Evolutionary conservation across 768 basidiomycete species (phyloP).

Genomic region (Kwoniella sp.): DNA sequence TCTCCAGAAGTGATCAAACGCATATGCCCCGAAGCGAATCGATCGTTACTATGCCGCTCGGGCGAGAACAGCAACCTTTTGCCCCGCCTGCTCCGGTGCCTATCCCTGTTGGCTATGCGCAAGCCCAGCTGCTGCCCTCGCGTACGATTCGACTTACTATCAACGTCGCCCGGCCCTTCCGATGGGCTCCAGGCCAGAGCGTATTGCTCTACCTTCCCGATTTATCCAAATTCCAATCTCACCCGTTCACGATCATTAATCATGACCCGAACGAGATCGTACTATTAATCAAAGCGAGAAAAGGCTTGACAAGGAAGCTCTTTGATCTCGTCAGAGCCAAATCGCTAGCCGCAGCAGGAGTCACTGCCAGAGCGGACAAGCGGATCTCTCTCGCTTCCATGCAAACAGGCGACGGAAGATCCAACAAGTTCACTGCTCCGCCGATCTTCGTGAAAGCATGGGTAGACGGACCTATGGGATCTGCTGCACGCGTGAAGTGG

Average conservation of each 20-base stretch:
- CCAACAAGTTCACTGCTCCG: constrained; percentile 14
- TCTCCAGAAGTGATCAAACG: background rate
- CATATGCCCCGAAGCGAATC: constrained; percentile 9
- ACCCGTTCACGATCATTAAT: constrained; percentile 74
- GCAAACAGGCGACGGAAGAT: constrained; percentile 6
- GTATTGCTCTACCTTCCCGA: constrained; percentile 70
- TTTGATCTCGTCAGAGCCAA: constrained; percentile 63
- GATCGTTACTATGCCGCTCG: constrained; percentile 8
- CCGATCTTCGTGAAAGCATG: constrained; percentile 62
- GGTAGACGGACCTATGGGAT: constrained; percentile 73
- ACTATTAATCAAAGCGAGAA: constrained; percentile 69
- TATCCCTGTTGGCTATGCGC: constrained; percentile 70
- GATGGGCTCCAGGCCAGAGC: constrained; percentile 80
- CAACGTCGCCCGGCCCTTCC: constrained; percentile 62
- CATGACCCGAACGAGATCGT: constrained; percentile 64
- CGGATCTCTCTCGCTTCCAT: constrained; percentile 29
- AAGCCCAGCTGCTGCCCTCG: constrained; percentile 71
- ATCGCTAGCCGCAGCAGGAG: constrained; percentile 33
- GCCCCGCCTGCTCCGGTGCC: constrained; percentile 52
- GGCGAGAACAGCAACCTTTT: background rate
- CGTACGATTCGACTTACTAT: constrained; percentile 71
- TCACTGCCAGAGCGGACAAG: constrained; percentile 20
- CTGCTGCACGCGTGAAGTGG: constrained; percentile 66
- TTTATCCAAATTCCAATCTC: constrained; percentile 65
- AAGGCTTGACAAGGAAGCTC: constrained; percentile 69